Base-by-base conservation (phyloP, 192 early-diverging fungal genomes). In the Coemansia sp. region DNA sequence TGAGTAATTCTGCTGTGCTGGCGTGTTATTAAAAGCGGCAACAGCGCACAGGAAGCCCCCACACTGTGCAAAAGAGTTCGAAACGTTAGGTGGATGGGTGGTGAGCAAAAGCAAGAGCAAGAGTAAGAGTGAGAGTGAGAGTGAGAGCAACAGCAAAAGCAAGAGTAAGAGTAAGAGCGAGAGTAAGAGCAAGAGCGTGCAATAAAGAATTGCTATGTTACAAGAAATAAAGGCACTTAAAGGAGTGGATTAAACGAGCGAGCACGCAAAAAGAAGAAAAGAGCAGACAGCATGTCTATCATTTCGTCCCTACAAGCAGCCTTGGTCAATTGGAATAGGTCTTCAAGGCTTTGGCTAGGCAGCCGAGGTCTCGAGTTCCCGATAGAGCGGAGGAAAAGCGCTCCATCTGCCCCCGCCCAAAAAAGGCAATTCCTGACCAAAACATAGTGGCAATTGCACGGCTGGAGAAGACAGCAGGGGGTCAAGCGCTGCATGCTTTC, bases 71-170 rank as follows among this genome's bases (percentile, higher is more conserved):
- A 32, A 32, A 32, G 32, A 32, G 32, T 32, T 32, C 32, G 32
- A 32, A 32, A 32, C 32, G 32, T 32, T 32, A 32, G 32, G 32
- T 55, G 51, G 54, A 32, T 67, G 53, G 38, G 62, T 12, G 41
- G 56, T 38, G 58, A 50, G 51, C 41, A 39, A 57, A 39, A 42
- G 63, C 69, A 62, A 56, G 50, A 32, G 12, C 43, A 22, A 45
- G 19, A 20, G 48, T 13, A 60, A 39, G 25, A 37, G 20, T 1
- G 1, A 20, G 50, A 50, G 51, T 25, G 22, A 57, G 19, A 42
- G 69, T 12, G 50, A 49, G 46, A 7, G n/a, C 11, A n/a, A n/a
- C n/a, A 50, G 51, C 41, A 39, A 57, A 39, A 42, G 63, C 69
- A 62, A 56, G 50, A 32, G 12, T 32, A 22, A 45, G 19, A 20